These are phyloP conservation scores for Platanthera guangdongensis DNA, from an alignment of 106 monocot genomes.

Conservation along the genomic window DNA sequence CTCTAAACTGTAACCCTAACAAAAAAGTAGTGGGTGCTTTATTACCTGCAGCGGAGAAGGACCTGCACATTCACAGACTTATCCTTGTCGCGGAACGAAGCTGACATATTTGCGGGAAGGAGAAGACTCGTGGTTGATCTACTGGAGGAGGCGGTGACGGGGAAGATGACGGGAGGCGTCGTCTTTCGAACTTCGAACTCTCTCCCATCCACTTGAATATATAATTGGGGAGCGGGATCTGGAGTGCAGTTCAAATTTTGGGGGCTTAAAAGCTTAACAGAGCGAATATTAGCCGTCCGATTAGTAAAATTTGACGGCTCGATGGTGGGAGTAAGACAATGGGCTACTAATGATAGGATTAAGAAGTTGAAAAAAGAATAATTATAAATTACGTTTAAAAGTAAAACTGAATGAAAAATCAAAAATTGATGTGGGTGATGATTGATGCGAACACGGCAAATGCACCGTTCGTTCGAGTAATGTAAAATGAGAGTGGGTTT, in stretches of 20 bases:
- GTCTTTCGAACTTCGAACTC: not conserved
- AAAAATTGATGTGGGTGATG: too few species aligned
- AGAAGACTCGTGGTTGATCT: not conserved
- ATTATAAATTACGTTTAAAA: too few species aligned
- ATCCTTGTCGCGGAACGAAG: constrained; percentile 68
- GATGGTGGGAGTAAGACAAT: too few species aligned
- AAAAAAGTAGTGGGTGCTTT: not conserved
- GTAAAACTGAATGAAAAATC: too few species aligned
- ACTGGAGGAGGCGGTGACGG: not conserved
- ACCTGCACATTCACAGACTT: constrained; percentile 98
- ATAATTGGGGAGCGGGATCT: constrained; percentile 8
- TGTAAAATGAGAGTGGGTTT: too few species aligned
- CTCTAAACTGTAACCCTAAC: constrained; percentile 15
- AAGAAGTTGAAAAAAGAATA: too few species aligned
- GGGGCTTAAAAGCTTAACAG: not conserved
- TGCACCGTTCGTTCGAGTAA: too few species aligned
- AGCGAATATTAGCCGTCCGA: constrained; percentile 1
- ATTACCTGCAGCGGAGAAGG: constrained; percentile 94
- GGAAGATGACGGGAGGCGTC: not conserved
- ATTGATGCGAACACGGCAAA: too few species aligned
- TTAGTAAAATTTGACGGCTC: not conserved
- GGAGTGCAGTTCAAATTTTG: constrained; percentile 1
- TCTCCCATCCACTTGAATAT: not conserved
- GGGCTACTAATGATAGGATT: too few species aligned
- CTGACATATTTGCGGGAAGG: not conserved